Evolutionary conservation across 352 stramenopile genomes (phyloP).

Genomic region (Pythium apleroticum): DNA sequence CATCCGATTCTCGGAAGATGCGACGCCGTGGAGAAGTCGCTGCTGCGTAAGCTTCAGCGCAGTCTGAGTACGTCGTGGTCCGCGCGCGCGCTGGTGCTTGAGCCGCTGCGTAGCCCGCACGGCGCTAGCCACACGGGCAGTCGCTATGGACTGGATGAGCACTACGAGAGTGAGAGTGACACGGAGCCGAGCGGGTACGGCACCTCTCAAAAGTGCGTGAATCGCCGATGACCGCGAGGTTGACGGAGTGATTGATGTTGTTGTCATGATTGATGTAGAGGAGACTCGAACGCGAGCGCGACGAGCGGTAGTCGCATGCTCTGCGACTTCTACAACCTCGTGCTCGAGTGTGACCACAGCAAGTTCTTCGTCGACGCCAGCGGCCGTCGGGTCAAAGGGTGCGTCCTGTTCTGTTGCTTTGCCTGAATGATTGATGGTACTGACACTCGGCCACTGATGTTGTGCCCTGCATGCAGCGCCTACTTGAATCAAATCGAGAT

Average conservation of each 20-base stretch:
- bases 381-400: conserved; percentile 56
- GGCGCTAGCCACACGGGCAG: conserved; percentile 11
- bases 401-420: conserved; percentile 1
- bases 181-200: conserved; percentile 10
- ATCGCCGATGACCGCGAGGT: not conserved
- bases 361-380: conserved; percentile 58
- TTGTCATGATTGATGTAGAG: not conserved
- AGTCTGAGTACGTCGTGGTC: conserved; percentile 44
- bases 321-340: conserved; percentile 78
- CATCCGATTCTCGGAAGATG: conserved; percentile 25
- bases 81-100: conserved; percentile 9
- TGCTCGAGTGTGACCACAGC: conserved; percentile 71
- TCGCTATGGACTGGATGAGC: conserved; percentile 14
- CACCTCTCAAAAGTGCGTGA: not conserved
- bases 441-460: not conserved
- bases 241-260: not conserved
- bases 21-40: conserved; percentile 32
- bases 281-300: conserved; percentile 34
- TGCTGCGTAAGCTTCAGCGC: conserved; percentile 57
- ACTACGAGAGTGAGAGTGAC: conserved; percentile 28
- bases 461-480: conserved; percentile 8
- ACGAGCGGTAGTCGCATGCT: conserved; percentile 74
- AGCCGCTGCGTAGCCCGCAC: conserved; percentile 7
- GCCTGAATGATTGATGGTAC: not conserved
- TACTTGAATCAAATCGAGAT: conserved; percentile 55